Conservation (phyloP, 345 rosid genomes). For the Garcia nutans region DNA sequence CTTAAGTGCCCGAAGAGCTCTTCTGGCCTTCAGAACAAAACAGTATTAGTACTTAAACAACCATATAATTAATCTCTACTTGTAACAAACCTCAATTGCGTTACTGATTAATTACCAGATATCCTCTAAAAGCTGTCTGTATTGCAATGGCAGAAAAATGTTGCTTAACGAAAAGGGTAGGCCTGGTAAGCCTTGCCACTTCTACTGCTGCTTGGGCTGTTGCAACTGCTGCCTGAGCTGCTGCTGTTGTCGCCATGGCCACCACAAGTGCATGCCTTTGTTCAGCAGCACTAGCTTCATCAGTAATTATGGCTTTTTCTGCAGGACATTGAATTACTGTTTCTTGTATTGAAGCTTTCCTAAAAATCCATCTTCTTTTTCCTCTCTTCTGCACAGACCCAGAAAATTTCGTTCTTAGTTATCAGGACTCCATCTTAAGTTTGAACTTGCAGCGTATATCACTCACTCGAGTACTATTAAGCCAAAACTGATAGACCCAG, state of each 20-base stretch:
- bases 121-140: slow-evolving; percentile 29
- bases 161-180: slow-evolving; percentile 11
- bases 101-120: slow-evolving; percentile 16
- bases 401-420: background rate
- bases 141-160: slow-evolving; percentile 22
- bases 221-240: slow-evolving; percentile 29
- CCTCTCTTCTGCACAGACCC: slow-evolving; percentile 21
- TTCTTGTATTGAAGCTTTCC: slow-evolving; percentile 16
- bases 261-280: slow-evolving; percentile 23
- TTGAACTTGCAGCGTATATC: background rate
- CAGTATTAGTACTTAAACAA: background rate
- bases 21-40: slow-evolving; percentile 12
- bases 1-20: slow-evolving; percentile 17
- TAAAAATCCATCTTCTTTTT: slow-evolving; percentile 27
- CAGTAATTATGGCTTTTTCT: slow-evolving; percentile 23
- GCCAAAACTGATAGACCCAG: no score
- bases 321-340: slow-evolving; percentile 30
- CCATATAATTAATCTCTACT: no score
- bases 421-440: background rate
- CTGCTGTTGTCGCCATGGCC: slow-evolving; percentile 29
- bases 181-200: slow-evolving; percentile 15
- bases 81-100: background rate
- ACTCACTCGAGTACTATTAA: no score
- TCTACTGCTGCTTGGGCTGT: slow-evolving; percentile 28
- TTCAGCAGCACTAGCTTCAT: slow-evolving; percentile 19